phyloP scores from a whole-genome alignment of 306 rosid species.

The Carpinus fangiana region DNA sequence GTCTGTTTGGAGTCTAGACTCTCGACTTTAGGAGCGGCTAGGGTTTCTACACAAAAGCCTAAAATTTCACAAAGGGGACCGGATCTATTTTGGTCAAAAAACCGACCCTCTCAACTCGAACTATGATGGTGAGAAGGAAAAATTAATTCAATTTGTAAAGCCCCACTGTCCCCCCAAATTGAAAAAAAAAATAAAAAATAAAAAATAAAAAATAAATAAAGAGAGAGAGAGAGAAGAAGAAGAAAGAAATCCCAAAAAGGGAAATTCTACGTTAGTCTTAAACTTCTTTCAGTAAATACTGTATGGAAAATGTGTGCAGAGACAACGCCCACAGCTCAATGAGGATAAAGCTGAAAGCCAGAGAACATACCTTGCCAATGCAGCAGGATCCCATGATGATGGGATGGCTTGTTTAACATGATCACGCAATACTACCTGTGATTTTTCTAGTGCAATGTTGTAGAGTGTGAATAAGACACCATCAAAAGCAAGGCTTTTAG shows the following conservation, averaged over 20 bases:
- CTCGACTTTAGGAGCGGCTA: too few relatives aligned
- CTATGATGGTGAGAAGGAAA: background rate
- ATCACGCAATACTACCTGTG: slow-evolving; percentile 61
- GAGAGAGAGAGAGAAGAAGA: background rate
- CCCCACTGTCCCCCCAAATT: background rate
- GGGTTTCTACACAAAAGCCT: too few relatives aligned
- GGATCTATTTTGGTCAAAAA: too few relatives aligned
- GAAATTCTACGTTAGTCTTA: background rate
- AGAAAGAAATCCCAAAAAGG: background rate
- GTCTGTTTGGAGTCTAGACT: too few relatives aligned
- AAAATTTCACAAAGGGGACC: too few relatives aligned
- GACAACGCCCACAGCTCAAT: background rate
- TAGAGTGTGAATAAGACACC: slow-evolving; percentile 69
- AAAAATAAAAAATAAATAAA: too few relatives aligned
- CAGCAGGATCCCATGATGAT: slow-evolving; percentile 83
- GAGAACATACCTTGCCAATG: slow-evolving; percentile 60
- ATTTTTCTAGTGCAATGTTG: slow-evolving; percentile 66
- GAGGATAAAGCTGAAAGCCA: slow-evolving; percentile 8
- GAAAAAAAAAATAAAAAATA: too few relatives aligned
- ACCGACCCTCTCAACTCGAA: too few relatives aligned
- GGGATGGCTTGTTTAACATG: slow-evolving; percentile 77
- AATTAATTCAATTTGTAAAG: background rate
- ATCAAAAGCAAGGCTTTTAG: slow-evolving; percentile 76
- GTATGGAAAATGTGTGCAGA: background rate
- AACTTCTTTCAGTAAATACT: background rate